Percentiles rank a stretch among this genome's conserved stretches.
Evolutionary conservation across 228 moss, liverwort and hornwort species (phyloP).

Genomic region (Sphagnum magellanicum): DNA sequence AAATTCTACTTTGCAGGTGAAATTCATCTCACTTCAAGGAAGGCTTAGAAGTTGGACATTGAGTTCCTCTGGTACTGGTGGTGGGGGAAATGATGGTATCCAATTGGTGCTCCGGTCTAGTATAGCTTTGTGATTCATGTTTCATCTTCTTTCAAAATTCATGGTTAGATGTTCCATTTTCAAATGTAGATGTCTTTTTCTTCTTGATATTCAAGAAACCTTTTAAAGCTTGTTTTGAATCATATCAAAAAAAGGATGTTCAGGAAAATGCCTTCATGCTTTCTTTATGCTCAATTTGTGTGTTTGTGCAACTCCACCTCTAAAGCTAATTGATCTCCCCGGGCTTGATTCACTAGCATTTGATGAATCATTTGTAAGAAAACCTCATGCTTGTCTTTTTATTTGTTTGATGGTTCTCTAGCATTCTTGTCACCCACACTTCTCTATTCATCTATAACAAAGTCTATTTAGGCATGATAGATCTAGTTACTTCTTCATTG

Average conservation of each 20-base stretch:
- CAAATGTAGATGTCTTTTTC: no score
- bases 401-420: no score
- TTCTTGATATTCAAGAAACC: neutral
- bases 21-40: conserved; percentile 77
- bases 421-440: neutral
- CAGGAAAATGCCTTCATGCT: neutral
- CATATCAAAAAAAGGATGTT: neutral
- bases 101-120: conserved; percentile 65
- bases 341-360: conserved; percentile 62
- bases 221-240: neutral
- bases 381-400: no score
- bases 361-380: conserved; percentile 73
- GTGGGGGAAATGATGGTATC: conserved; percentile 54
- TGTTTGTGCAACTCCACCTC: conserved; percentile 72
- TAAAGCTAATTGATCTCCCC: conserved; percentile 93
- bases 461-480: no score
- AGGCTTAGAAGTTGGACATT: conserved; percentile 62
- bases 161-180: no score
- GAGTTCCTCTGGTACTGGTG: conserved; percentile 33
- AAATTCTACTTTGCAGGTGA: conserved; percentile 44
- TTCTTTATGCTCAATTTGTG: neutral
- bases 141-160: no score
- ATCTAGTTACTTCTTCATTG: neutral
- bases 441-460: neutral
- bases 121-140: neutral